phyloP scores from a whole-genome alignment of 2,329 filamentous ascomycete species.

The Alternaria postmessia region DNA sequence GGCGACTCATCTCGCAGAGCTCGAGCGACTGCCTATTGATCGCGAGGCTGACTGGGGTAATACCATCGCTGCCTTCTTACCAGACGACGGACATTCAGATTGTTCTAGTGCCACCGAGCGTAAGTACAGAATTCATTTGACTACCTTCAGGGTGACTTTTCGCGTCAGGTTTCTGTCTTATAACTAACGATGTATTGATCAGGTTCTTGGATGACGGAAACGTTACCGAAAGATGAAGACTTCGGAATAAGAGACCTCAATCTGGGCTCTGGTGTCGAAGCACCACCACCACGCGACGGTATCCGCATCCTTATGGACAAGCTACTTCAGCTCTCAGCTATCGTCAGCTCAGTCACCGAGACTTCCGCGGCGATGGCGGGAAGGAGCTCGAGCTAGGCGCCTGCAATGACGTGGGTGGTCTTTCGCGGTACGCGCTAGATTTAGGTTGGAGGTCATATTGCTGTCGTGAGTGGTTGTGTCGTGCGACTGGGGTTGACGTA shows the following conservation, averaged over 20 bases:
- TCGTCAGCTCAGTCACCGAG: conserved; percentile 33
- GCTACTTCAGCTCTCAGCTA: conserved; percentile 38
- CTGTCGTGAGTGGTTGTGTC: neutral
- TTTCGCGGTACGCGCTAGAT: neutral
- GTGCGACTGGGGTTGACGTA: conserved; percentile 25
- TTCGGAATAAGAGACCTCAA: conserved; percentile 11
- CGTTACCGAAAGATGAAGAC: conserved; percentile 13
- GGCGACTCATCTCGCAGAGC: conserved; percentile 34
- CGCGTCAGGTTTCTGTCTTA: no score
- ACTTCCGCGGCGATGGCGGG: conserved; percentile 15
- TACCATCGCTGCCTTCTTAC: conserved; percentile 36
- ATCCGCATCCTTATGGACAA: conserved; percentile 32
- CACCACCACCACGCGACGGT: conserved; percentile 26
- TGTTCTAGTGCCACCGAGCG: neutral
- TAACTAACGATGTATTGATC: no score
- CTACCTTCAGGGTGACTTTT: no score
- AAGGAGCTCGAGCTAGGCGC: neutral
- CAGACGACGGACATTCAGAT: conserved; percentile 34
- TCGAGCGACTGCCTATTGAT: conserved; percentile 38
- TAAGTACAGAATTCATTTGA: no score
- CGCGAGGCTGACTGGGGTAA: conserved; percentile 33
- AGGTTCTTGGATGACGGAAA: no score
- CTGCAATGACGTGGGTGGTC: neutral
- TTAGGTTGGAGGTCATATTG: neutral
- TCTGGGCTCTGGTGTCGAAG: conserved; percentile 6